Base-by-base conservation (phyloP, 495 filamentous ascomycete species). In the Trichoderma virens region DNA sequence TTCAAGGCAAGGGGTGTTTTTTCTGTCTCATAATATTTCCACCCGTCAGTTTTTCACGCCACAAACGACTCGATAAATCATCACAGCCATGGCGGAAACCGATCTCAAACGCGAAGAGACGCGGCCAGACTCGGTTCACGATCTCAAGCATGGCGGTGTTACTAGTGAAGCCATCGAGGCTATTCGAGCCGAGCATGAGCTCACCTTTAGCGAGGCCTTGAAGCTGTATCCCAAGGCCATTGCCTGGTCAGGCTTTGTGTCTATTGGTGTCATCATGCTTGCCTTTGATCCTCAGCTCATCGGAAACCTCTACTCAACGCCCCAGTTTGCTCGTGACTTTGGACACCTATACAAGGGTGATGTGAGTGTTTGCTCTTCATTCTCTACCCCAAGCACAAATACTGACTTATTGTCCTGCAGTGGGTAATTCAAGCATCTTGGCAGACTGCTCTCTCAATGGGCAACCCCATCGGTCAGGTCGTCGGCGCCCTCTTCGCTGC, bases 261-360 rank as follows among this genome's bases (percentile, higher is more conserved):
- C 77, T 4, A 78, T 79, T 2, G 77, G 76, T 61, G 75, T 85
- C 61, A 76, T 78, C 68, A 85, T 85, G 83, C 81, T 84, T 69
- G 82, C 82, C 11, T 85, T 82, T 72, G 82, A 84, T 69, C 69
- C 82, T 18, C 70, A 70, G 6, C 69, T 76, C 0, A 31, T 75
- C 0, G 66, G 70, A 8, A 74, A 68, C 63, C 66, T 76, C 54
- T 76, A 74, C 59, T 73, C 73, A 51, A 73, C 70, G 0, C 71
- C 72, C 0, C 64, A 45, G 1, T 76, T 76, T 64, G 70, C 43
- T 47, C 43, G 43, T n/a, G 43, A 47, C n/a, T 47, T 47, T 25
- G 43, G 43, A 23, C 43, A 47, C 18, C 23, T 47, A n/a, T 47
- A 47, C 43, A 47, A 47, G 18, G 43, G 43, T 5, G 43, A 47